These are phyloP conservation scores for Chlorella sp. DNA, from an alignment of 139 green algal genomes.

Conservation along the genomic window DNA sequence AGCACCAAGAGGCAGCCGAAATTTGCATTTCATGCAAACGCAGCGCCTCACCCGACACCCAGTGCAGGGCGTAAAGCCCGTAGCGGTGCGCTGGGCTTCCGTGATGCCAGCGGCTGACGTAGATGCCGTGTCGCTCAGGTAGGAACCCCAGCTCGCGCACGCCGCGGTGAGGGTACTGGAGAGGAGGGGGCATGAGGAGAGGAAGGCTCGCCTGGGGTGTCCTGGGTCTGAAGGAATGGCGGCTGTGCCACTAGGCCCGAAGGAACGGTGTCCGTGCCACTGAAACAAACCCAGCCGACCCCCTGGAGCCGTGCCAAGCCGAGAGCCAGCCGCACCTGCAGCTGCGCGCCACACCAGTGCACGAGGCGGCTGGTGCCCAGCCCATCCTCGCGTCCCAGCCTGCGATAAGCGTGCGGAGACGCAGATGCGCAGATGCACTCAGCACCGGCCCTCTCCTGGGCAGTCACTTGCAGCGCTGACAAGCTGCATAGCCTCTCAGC, in stretches of 20 bases:
- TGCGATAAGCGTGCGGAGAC: background rate
- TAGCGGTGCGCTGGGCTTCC: conserved; percentile 87
- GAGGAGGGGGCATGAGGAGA: background rate
- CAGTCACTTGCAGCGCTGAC: background rate
- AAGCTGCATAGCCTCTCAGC: background rate
- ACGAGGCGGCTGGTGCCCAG: conserved; percentile 83
- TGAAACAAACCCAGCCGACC: background rate
- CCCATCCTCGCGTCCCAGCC: conserved; percentile 69
- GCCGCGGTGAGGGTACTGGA: conserved; percentile 75
- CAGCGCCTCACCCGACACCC: conserved; percentile 63
- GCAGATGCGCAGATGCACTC: background rate
- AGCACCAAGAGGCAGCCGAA: too few relatives aligned
- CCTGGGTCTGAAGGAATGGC: background rate
- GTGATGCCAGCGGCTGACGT: conserved; percentile 84
- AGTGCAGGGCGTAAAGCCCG: conserved; percentile 89
- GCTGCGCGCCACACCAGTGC: conserved; percentile 88
- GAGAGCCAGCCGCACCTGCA: conserved; percentile 56
- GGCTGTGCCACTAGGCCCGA: too few relatives aligned
- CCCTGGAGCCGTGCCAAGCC: background rate
- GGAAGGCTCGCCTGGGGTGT: background rate
- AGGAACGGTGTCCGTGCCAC: background rate
- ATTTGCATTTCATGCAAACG: background rate
- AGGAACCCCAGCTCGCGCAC: conserved; percentile 85
- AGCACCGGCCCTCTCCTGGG: background rate
- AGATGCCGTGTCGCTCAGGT: conserved; percentile 61